Conservation (phyloP, 2,329 filamentous ascomycete species). For the Zasmidium citrigriseum region DNA sequence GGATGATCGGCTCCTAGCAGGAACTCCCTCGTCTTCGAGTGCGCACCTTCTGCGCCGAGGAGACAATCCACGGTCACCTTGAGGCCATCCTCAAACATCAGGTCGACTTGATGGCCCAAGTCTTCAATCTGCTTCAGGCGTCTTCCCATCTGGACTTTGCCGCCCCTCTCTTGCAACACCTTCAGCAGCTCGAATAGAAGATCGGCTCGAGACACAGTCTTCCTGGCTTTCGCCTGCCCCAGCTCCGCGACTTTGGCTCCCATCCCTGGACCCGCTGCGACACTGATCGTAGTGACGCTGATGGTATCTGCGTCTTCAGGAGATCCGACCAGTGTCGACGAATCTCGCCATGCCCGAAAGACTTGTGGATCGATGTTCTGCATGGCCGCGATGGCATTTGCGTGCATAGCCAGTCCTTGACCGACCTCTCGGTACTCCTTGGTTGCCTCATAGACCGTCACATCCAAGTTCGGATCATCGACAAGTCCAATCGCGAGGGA, state of each 20-base stretch:
- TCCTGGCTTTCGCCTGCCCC: neutral
- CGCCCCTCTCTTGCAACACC: neutral
- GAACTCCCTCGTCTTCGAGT: conserved; percentile 1
- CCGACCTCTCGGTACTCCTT: neutral
- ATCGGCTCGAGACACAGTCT: neutral
- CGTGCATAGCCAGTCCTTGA: neutral
- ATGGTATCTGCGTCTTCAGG: neutral
- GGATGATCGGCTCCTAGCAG: neutral
- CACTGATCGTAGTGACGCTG: neutral
- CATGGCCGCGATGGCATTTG: neutral
- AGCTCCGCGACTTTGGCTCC: neutral
- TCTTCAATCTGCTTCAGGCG: neutral
- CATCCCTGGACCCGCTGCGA: neutral
- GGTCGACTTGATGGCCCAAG: neutral
- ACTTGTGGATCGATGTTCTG: neutral
- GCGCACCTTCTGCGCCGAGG: neutral
- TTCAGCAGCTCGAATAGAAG: neutral
- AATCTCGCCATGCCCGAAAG: neutral
- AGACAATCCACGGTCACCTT: neutral
- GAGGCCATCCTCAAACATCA: neutral
- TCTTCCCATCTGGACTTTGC: neutral
- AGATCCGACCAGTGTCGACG: neutral
- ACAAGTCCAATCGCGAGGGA: neutral
- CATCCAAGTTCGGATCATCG: neutral
- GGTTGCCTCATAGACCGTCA: neutral